Evolutionary conservation across 805 yeast species (phyloP).

Genomic region (Starmerella asiatica): DNA sequence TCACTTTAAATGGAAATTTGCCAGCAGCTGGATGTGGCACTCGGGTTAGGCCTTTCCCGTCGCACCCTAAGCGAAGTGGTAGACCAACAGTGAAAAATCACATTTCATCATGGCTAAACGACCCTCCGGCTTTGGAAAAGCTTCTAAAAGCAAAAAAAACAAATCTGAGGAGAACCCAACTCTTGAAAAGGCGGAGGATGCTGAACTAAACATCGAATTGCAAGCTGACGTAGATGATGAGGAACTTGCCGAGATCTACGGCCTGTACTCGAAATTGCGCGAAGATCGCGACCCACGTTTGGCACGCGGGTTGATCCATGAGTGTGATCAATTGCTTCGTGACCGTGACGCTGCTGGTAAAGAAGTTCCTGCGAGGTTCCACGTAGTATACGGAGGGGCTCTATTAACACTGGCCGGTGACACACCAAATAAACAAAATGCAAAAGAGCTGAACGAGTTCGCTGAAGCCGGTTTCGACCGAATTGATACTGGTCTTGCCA

Average conservation of each 20-base stretch:
- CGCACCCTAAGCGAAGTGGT: too few relatives aligned
- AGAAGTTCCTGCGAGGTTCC: conserved; percentile 34
- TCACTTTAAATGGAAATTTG: too few relatives aligned
- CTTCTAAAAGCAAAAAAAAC: conserved; percentile 35
- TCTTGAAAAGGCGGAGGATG: conserved; percentile 18
- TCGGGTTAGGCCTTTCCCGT: too few relatives aligned
- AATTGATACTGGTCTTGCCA: conserved; percentile 40
- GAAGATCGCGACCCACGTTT: conserved; percentile 35
- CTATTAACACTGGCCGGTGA: conserved; percentile 26
- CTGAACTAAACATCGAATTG: conserved; percentile 52
- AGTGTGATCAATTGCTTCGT: conserved; percentile 62
- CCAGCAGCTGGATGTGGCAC: too few relatives aligned
- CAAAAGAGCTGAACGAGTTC: conserved; percentile 33
- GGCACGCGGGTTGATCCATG: conserved; percentile 70
- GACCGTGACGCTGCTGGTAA: conserved; percentile 22
- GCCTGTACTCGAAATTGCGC: conserved; percentile 54
- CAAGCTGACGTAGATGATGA: conserved; percentile 62
- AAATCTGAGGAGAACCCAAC: conserved; percentile 4
- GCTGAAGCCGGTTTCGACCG: conserved; percentile 65
- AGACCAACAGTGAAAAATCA: too few relatives aligned
- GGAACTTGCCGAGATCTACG: conserved; percentile 62
- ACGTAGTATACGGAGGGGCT: conserved; percentile 61
- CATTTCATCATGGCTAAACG: conserved; percentile 36
- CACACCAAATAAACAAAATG: too few relatives aligned
- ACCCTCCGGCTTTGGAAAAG: conserved; percentile 51